Percentiles rank a stretch among this genome's conserved stretches.
phyloP scores from a whole-genome alignment of 108 stramenopile genomes.

The Parmales sp. region DNA sequence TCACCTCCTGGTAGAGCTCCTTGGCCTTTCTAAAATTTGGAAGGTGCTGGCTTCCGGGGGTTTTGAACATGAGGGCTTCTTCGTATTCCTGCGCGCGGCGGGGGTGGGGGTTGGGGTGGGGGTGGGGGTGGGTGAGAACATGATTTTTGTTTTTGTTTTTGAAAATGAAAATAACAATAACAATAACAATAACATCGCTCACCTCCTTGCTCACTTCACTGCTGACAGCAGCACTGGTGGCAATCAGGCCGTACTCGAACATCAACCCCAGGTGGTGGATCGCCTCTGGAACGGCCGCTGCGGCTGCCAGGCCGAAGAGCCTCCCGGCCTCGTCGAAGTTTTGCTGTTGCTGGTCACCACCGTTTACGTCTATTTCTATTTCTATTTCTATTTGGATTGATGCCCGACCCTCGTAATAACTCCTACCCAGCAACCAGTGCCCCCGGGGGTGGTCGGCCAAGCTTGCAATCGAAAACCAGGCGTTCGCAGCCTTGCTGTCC shows the following conservation, averaged over 20 bases:
- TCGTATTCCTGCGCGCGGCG: too few relatives aligned
- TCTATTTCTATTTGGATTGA: too few relatives aligned
- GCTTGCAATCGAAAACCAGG: background rate
- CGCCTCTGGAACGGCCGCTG: background rate
- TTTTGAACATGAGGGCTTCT: background rate
- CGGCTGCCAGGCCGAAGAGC: background rate
- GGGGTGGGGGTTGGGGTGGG: too few relatives aligned
- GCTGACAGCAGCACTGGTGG: background rate
- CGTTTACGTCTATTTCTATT: too few relatives aligned
- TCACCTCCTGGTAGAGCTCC: background rate
- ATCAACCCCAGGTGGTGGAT: background rate
- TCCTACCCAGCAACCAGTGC: background rate
- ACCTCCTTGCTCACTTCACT: background rate
- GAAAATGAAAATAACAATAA: background rate
- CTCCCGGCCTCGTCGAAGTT: constrained; percentile 1
- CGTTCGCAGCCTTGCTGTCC: background rate
- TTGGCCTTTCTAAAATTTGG: background rate
- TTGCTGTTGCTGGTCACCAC: too few relatives aligned
- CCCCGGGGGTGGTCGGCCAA: background rate
- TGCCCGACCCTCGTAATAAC: background rate
- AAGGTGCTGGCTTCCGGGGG: background rate
- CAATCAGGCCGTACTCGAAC: constrained; percentile 1
- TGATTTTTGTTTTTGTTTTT: background rate
- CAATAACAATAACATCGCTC: background rate
- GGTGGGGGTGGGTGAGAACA: too few relatives aligned